A percentile compares a stretch with the other conserved stretches of the same genome.
Conservation (phyloP, 2,329 filamentous ascomycete genomes). For the Neofusicoccum kwambonambiense region DNA sequence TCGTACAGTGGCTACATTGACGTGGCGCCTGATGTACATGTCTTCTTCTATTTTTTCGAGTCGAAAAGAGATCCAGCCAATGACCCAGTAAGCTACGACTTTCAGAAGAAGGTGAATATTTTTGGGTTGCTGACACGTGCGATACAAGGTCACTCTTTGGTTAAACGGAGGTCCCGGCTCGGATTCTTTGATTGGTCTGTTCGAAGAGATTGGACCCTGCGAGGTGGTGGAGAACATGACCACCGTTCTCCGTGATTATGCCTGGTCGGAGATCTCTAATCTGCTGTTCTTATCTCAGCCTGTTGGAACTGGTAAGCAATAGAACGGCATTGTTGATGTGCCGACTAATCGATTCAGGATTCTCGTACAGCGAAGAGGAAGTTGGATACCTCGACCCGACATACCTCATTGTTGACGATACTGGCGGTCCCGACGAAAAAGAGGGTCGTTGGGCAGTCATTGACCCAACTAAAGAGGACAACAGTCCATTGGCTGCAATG, state of each 20-base stretch:
- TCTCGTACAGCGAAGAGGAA: slow-evolving; percentile 34
- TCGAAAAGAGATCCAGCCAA: slow-evolving; percentile 48
- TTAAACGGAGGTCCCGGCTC: neutral
- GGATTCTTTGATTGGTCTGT: neutral
- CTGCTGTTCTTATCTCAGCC: slow-evolving; percentile 42
- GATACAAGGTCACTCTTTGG: neutral
- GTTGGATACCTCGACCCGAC: neutral
- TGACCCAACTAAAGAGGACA: slow-evolving; percentile 50
- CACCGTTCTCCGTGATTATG: slow-evolving; percentile 36
- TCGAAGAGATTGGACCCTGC: slow-evolving; percentile 44
- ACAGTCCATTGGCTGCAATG: slow-evolving; percentile 33
- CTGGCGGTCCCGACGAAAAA: neutral
- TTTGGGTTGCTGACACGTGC: too few relatives aligned
- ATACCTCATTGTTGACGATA: neutral
- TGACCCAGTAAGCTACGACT: slow-evolving; percentile 43
- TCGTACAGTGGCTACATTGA: slow-evolving; percentile 40
- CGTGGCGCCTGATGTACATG: slow-evolving; percentile 36
- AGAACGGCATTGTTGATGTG: slow-evolving; percentile 23
- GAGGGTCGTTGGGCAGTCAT: slow-evolving; percentile 25
- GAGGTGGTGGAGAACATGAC: slow-evolving; percentile 41
- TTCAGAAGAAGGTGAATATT: too few relatives aligned
- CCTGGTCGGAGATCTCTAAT: slow-evolving; percentile 39
- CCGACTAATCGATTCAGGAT: slow-evolving; percentile 40
- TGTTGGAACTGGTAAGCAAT: slow-evolving; percentile 24
- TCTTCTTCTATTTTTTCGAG: slow-evolving; percentile 51